Evolutionary conservation across 257 asterid genomes (phyloP).

Genomic region (Nicotiana tabacum): DNA sequence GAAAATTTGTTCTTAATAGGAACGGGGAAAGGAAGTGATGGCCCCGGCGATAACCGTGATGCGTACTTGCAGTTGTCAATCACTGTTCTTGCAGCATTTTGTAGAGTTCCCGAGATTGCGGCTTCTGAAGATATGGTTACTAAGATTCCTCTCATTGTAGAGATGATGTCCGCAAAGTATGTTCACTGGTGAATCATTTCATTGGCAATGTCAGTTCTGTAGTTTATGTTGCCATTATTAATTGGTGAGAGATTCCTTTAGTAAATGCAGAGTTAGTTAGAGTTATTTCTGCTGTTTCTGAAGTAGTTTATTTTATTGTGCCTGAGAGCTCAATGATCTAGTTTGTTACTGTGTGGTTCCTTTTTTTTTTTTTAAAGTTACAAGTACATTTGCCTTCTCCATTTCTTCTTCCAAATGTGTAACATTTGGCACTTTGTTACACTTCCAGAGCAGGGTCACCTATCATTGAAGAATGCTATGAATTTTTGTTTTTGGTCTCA

Average conservation of each 20-base stretch:
- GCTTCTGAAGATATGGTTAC: conserved; percentile 57
- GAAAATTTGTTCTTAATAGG: conserved; percentile 26
- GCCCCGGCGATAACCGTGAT: conserved; percentile 32
- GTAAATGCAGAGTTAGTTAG: not conserved
- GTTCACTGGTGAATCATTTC: conserved; percentile 9
- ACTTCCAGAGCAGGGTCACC: conserved; percentile 47
- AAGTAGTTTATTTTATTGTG: not conserved
- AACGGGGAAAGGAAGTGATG: conserved; percentile 40
- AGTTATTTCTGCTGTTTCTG: not conserved
- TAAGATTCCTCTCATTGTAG: conserved; percentile 49
- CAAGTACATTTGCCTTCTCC: conserved; percentile 2
- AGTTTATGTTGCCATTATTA: not conserved
- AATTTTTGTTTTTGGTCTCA: conserved; percentile 58
- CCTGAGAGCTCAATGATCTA: not conserved
- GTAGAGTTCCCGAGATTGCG: conserved; percentile 70
- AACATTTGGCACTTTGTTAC: conserved; percentile 13
- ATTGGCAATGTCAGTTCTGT: not conserved
- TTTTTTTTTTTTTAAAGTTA: not conserved
- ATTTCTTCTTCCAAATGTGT: not conserved
- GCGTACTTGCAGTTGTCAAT: conserved; percentile 71
- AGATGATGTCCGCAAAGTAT: conserved; percentile 47
- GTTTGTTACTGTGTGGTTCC: not conserved
- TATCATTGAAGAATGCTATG: conserved; percentile 65
- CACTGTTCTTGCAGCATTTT: conserved; percentile 61
- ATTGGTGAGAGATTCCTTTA: not conserved